Evolutionary conservation across 192 early-diverging fungal genomes (phyloP).

Genomic region (Coemansia sp.): DNA sequence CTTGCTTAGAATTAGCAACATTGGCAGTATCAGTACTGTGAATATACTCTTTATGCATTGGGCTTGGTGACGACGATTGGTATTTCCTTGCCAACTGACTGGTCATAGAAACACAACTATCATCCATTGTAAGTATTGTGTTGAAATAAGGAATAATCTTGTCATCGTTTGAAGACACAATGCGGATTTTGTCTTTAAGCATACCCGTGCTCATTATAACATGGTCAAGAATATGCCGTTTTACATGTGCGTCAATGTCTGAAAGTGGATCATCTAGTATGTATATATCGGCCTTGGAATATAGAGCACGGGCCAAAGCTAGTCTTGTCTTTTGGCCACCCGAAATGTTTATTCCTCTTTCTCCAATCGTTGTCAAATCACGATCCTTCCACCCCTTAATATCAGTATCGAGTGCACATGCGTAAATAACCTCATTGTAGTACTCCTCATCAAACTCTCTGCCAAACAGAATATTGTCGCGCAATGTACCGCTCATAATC

Average conservation of each 20-base stretch:
- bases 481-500: slow-evolving; percentile 71
- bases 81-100: neutral
- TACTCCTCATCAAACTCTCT: slow-evolving; percentile 57
- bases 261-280: slow-evolving; percentile 72
- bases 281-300: slow-evolving; percentile 61
- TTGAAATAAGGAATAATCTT: slow-evolving; percentile 60
- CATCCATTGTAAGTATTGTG: slow-evolving; percentile 65
- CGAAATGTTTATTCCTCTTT: slow-evolving; percentile 69
- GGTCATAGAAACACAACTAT: slow-evolving; percentile 40
- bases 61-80: neutral
- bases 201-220: neutral
- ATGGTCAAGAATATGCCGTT: slow-evolving; percentile 58
- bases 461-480: slow-evolving; percentile 71
- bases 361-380: slow-evolving; percentile 71
- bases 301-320: slow-evolving; percentile 64
- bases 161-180: too few species aligned
- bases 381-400: slow-evolving; percentile 59
- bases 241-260: slow-evolving; percentile 65
- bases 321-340: slow-evolving; percentile 71
- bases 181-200: too few species aligned
- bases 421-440: slow-evolving; percentile 58
- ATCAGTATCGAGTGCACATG: slow-evolving; percentile 66
- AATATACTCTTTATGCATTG: neutral
- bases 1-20: neutral
- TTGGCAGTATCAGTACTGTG: neutral